A percentile compares a stretch with the other conserved stretches of the same genome.
phyloP scores from a whole-genome alignment of 106 monocot species.

The Phalaenopsis aphrodite region DNA sequence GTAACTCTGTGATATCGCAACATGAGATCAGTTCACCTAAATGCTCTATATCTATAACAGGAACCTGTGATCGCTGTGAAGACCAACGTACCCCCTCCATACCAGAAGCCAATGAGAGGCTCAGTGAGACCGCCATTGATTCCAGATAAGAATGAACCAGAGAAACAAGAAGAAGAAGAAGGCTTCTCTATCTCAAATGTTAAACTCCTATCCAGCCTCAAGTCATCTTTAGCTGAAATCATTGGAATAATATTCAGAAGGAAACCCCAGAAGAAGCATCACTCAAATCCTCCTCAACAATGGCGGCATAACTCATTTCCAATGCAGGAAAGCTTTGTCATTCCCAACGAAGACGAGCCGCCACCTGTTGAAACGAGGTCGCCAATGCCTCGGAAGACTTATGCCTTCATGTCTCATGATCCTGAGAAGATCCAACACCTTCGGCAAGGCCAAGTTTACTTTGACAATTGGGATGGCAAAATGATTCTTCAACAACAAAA shows the following conservation, averaged over 20 bases:
- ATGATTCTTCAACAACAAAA: constrained; percentile 28
- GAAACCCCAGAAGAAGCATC: constrained; percentile 17
- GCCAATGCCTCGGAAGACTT: constrained; percentile 69
- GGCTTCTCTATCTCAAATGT: constrained; percentile 55
- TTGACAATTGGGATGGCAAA: constrained; percentile 50
- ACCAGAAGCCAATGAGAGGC: constrained; percentile 60
- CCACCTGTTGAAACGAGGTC: constrained; percentile 53
- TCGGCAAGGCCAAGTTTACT: constrained; percentile 51
- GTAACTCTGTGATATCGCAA: not conserved
- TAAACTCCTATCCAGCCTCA: constrained; percentile 44
- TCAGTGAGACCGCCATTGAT: constrained; percentile 72
- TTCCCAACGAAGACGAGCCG: constrained; percentile 73
- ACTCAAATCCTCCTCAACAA: constrained; percentile 20
- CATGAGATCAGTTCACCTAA: not conserved
- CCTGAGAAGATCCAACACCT: constrained; percentile 72
- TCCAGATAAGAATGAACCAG: constrained; percentile 39
- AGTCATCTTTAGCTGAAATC: constrained; percentile 36
- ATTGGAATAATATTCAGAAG: constrained; percentile 35
- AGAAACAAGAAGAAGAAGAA: constrained; percentile 43
- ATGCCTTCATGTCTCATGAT: constrained; percentile 89
- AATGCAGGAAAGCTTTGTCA: constrained; percentile 70
- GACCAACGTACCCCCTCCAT: constrained; percentile 37
- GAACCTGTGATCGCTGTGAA: constrained; percentile 25
- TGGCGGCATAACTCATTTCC: constrained; percentile 44
- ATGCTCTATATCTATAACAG: constrained; percentile 20